Base-by-base conservation (phyloP, 2,329 filamentous ascomycete genomes). In the Aspergillus floridensis region DNA sequence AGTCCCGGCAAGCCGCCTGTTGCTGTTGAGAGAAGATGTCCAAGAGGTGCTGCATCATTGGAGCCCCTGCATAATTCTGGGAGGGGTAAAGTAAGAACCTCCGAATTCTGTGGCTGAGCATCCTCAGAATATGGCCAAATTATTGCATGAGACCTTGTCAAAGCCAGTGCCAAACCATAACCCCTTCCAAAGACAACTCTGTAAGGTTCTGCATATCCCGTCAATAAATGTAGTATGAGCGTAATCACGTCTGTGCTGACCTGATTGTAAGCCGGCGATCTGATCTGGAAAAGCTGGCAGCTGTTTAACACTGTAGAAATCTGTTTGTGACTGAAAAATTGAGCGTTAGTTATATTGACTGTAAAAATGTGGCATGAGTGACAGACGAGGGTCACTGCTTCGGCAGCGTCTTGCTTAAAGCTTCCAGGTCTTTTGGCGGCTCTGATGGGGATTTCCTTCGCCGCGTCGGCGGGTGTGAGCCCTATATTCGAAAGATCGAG, bases 291-390 rank as follows among this genome's bases (percentile, higher is more conserved):
- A 83, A 57, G 90, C 88, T 59, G 91, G 91, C 32, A 97, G 83
- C 74, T 93, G 92, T 76, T 89, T 91, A 63, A 96, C 90, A 48
- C 85, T 89, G 73, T 95, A 97, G 64, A 91, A 90, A 72, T 88
- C 87, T 70, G 91, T 96, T 71, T 87, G 91, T 44, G 91, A 91
- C 90, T 96, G 61, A 32, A 57, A 19, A 55, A 44, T 48, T 48
- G 14, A 5, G 46, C 14, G 54, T 68, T 58, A 67, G 62, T 47
- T 55, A 8, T 21, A 52, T 49, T 46, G 6, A 49, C 19, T 51
- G 14, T 47, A 46, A 35, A 29, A 51, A 53, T 14, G 24, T 53
- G 24, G 22, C 55, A 41, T 44, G 41, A 50, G 51, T 51, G n/a
- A 65, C 60, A 41, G 58, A 79, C 77, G 61, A 81, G 64, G 47